Evolutionary conservation across 139 green algal genomes (phyloP), one percentile per base, ranked within the genome.

Genomic region (Eudorina sp.): DNA sequence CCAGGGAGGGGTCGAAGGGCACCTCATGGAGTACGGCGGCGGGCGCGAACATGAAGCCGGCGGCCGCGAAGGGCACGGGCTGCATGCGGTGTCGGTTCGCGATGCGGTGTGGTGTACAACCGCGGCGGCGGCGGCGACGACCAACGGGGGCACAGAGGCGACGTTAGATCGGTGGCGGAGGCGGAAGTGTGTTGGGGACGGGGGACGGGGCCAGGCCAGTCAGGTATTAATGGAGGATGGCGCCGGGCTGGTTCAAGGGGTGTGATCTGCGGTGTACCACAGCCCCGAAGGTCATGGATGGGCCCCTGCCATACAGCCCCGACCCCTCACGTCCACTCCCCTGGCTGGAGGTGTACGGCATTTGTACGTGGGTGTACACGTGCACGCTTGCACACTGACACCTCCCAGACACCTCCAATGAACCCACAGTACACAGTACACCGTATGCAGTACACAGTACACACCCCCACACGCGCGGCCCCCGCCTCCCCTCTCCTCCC

Each of bases 61-160:
- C 78, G 4, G 78, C 78, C 9, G 38, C 78, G 78, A 85, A 85
- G 13, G 78, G 78, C 25, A 85, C 78, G 11, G 78, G 78, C 78
- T 84, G 76, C 21, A 25, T 25, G 73, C 9, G 43, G 62, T 8
- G 16, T 18, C 11, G 21, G 51, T 60, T 60, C 16, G 51, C 62
- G 29, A 72, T 16, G 19, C 9, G 27, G 62, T 16, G 66, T 46
- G 66, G 66, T 43, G 66, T 21, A 7, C 7, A 18, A 70, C 25
- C 9, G 36, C 14, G 34, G 66, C 66, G 27, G 9, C 5, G 66
- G 16, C 4, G 66, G 66, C 19, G 23, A n/a, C 16, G 55, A 29
- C 21, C 23, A 29, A 68, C 14, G 16, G 9, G 48, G 48, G 9
- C 9, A 55, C 48, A 9, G 48, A 55, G 48, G 48, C 48, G 48